phyloP scores from a whole-genome alignment of 148 eudicot genomes.

The Rhododendron kiyosumense region DNA sequence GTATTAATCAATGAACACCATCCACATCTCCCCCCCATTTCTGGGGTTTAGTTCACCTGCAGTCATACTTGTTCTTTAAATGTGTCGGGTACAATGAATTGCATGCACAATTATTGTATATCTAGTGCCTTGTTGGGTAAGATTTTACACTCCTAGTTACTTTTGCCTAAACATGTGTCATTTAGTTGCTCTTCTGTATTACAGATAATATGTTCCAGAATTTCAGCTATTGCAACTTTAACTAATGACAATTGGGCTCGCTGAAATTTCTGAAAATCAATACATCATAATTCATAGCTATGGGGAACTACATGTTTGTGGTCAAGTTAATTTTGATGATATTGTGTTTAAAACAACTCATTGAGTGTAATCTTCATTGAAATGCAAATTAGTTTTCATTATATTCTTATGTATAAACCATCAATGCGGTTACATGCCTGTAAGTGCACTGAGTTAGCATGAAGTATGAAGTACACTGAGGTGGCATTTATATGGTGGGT shows the following conservation, averaged over 20 bases:
- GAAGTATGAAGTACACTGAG: neutral
- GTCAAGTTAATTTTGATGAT: neutral
- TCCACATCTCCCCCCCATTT: neutral
- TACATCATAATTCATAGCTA: neutral
- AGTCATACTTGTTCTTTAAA: neutral
- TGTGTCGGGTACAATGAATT: neutral
- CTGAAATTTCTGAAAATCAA: neutral
- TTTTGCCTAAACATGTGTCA: neutral
- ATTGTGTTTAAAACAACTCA: neutral
- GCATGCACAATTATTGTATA: neutral
- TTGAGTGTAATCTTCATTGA: neutral
- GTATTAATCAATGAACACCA: slow-evolving; percentile 24
- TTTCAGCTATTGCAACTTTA: neutral
- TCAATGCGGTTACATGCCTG: neutral
- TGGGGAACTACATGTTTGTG: neutral
- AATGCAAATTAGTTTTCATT: neutral
- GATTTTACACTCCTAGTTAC: neutral
- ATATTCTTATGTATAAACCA: neutral
- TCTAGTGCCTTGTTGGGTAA: neutral
- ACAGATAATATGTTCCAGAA: neutral
- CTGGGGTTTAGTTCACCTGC: neutral
- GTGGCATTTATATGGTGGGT: neutral
- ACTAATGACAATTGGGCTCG: neutral
- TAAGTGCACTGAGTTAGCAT: neutral
- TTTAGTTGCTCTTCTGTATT: neutral